A percentile compares a stretch with the other conserved stretches of the same genome.
Conservation (phyloP, 2,329 filamentous ascomycete species). For the Pestalotiopsis sp. region DNA sequence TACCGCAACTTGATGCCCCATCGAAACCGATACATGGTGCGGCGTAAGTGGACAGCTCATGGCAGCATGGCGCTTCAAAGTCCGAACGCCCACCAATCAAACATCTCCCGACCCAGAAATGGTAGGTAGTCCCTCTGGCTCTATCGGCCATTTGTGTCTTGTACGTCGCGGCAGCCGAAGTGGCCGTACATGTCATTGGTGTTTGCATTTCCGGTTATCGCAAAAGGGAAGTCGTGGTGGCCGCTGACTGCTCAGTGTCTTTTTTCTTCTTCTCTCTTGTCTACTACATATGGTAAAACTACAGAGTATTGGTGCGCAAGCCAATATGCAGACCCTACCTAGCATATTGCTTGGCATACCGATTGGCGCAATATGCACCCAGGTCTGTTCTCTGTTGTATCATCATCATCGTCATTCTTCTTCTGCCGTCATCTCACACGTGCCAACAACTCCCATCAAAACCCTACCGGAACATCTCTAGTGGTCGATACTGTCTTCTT, state of each 20-base stretch:
- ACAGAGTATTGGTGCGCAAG: not conserved
- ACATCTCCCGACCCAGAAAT: not conserved
- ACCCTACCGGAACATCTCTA: constrained; percentile 22
- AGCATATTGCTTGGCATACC: not conserved
- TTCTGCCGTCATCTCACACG: not conserved
- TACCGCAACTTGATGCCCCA: constrained; percentile 2
- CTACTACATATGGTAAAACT: not conserved
- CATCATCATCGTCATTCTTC: not conserved
- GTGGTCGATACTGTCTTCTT: constrained; percentile 42
- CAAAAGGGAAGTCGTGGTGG: not conserved
- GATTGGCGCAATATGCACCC: not conserved
- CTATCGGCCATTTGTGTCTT: not conserved
- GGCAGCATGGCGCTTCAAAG: not conserved
- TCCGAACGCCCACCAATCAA: not conserved
- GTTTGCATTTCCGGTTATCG: not conserved
- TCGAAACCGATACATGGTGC: not conserved
- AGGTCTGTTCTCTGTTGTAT: not conserved
- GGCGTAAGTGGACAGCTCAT: not conserved
- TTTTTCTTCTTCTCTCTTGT: not conserved
- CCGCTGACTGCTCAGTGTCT: constrained; percentile 6
- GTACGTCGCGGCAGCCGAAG: not conserved
- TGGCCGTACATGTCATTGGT: not conserved
- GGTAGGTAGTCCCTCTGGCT: not conserved
- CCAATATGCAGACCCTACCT: not conserved
- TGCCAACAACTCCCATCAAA: not conserved